A percentile compares a stretch with the other conserved stretches of the same genome.
phyloP scores from a whole-genome alignment of 202 grass and related monocot species.

The Schoenoplectus triqueter region DNA sequence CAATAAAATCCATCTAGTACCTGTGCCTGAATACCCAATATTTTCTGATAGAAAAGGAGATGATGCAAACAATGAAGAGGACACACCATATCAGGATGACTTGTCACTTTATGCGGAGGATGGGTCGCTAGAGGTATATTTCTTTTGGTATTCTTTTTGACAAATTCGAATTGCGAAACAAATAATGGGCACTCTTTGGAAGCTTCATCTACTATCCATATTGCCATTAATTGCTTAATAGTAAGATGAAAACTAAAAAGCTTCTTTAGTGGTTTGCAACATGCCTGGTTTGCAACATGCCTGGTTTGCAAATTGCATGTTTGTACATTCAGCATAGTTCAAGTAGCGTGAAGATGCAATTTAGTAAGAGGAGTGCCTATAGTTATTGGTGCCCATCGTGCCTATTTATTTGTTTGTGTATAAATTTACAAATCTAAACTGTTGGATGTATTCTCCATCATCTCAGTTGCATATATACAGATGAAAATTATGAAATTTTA shows the following conservation, averaged over 20 bases:
- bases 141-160: conserved; percentile 29
- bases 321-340: conserved; percentile 5
- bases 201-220: not conserved
- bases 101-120: conserved; percentile 78
- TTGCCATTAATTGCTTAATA: not conserved
- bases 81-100: conserved; percentile 40
- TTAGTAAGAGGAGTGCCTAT: not conserved
- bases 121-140: conserved; percentile 85
- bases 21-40: conserved; percentile 73
- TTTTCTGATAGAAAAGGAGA: conserved; percentile 39
- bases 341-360: not conserved
- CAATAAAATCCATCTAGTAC: conserved; percentile 63
- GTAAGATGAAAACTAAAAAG: not conserved
- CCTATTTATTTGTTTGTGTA: too few relatives aligned
- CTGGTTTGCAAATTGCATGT: not conserved
- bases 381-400: too few relatives aligned
- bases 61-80: not conserved
- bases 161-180: not conserved
- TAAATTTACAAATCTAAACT: too few relatives aligned
- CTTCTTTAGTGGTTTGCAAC: not conserved
- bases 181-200: not conserved
- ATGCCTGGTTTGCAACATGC: too few relatives aligned
- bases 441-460: too few relatives aligned
- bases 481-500: too few relatives aligned
- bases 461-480: too few relatives aligned